Evolutionary conservation across 495 filamentous ascomycete species (phyloP).

Genomic region (Daldinia caldariorum): DNA sequence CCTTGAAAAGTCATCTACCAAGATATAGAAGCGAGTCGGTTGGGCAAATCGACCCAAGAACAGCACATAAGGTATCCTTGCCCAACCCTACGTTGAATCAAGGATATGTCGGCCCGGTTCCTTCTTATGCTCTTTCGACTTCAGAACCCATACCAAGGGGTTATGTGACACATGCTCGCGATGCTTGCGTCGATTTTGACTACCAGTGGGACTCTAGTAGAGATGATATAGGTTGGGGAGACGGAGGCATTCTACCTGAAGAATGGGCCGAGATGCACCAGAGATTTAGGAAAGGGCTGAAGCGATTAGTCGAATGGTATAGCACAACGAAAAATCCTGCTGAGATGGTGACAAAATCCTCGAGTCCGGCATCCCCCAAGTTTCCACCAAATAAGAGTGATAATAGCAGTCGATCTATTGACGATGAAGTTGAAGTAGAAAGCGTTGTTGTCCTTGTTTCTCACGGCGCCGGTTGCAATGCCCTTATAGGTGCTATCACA

Average conservation of each 20-base stretch:
- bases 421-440: conserved; percentile 68
- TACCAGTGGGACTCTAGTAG: conserved; percentile 95
- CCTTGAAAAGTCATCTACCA: conserved; percentile 44
- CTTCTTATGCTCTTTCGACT: conserved; percentile 82
- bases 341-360: conserved; percentile 52
- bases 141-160: conserved; percentile 85
- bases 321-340: conserved; percentile 62
- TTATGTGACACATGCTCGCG: conserved; percentile 90
- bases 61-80: conserved; percentile 19
- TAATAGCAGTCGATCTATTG: conserved; percentile 15
- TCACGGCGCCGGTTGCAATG: conserved; percentile 98
- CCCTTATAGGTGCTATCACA: conserved; percentile 88
- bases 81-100: conserved; percentile 18
- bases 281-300: conserved; percentile 80
- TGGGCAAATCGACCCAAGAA: conserved; percentile 26
- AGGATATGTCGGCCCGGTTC: conserved; percentile 78
- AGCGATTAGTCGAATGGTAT: conserved; percentile 84
- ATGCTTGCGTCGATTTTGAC: conserved; percentile 86
- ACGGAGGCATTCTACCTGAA: conserved; percentile 87
- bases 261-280: conserved; percentile 97
- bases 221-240: conserved; percentile 77
- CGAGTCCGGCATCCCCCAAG: conserved; percentile 37
- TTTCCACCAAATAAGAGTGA: conserved; percentile 40
- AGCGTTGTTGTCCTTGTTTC: conserved; percentile 90
- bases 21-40: conserved; percentile 35